Evolutionary conservation across 768 basidiomycete genomes (phyloP), one percentile per base, ranked within the genome.

Genomic region (Boletellus ananas): DNA sequence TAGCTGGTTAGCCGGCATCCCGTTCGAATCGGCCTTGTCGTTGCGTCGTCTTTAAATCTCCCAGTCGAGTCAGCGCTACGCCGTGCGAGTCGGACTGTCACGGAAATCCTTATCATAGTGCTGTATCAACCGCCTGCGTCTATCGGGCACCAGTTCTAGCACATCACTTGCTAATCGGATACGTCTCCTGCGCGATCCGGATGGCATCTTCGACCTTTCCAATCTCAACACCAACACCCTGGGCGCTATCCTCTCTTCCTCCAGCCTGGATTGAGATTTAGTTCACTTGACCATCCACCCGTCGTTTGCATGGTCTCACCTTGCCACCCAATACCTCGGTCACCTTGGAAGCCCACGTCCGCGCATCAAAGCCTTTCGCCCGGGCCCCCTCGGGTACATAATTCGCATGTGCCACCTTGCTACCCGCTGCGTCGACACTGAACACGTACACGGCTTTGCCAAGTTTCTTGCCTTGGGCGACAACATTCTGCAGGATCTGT

Each of bases 211-310:
- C 70, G 3, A 92, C 70, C 68, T 79, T 84, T 21, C 68, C 69
- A 1, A 77, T 67, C 53, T 90, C 77, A 3, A 74, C 70, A 27
- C 96, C 96, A 13, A 95, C 83, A 21, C 96, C 96, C 62, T 94
- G 92, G 2, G 88, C 87, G 48, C 81, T 79, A 34, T 98, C 96
- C 51, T 91, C 91, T 70, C 94, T 97, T 13, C 96, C 96, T 47
- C 96, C 96, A 45, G 92, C 92, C 91, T 94, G 49, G 46, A 47
- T 51, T 25, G 34, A 50, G 21, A 44, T 34, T 52, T 31, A 23
- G 47, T 65, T 29, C 39, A 29, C 9, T 39, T 45, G 45, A 50
- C 17, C 46, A 37, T 46, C 35, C 21, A 39, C 14, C 4, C 18
- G 17, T 29, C 2, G 10, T 44, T 21, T 16, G 1, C 3, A 60